Percentiles rank a stretch among this genome's conserved stretches.
These are phyloP conservation scores for Chlamydomonas sp. DNA, from an alignment of 139 green algal species.

Conservation along the genomic window DNA sequence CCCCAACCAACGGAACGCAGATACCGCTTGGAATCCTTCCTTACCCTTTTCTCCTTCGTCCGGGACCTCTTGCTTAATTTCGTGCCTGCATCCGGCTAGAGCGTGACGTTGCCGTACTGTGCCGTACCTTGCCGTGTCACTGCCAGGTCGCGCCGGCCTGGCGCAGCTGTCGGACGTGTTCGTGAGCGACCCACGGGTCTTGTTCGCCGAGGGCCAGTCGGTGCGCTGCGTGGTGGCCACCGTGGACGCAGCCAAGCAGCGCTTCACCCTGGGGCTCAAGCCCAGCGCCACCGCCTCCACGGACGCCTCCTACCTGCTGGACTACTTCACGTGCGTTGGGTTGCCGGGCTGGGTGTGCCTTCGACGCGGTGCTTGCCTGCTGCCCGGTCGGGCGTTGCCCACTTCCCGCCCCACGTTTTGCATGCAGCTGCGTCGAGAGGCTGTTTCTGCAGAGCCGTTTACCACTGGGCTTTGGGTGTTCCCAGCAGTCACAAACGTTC, in stretches of 20 bases:
- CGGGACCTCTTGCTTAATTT: too few species aligned
- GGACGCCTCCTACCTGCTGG: constrained; percentile 54
- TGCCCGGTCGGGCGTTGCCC: background rate
- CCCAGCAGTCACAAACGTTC: too few species aligned
- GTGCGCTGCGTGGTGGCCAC: constrained; percentile 67
- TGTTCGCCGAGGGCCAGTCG: constrained; percentile 79
- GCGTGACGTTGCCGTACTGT: background rate
- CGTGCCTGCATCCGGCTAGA: too few species aligned
- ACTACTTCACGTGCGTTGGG: constrained; percentile 46
- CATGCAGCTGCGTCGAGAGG: background rate
- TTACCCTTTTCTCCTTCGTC: background rate
- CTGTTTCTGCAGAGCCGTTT: background rate
- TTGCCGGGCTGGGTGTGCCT: background rate
- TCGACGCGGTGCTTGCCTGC: background rate
- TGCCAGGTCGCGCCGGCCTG: constrained; percentile 64
- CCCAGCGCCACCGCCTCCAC: constrained; percentile 56
- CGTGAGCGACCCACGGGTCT: constrained; percentile 71
- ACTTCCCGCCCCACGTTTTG: background rate
- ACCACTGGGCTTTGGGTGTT: too few species aligned
- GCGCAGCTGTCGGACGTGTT: constrained; percentile 85
- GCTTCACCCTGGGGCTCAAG: constrained; percentile 72
- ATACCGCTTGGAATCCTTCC: too few species aligned
- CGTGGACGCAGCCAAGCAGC: constrained; percentile 43
- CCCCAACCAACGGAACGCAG: too few species aligned
- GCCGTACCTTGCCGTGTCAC: background rate